phyloP scores from a whole-genome alignment of 2,329 filamentous ascomycete genomes.

The Cladosporium velox region DNA sequence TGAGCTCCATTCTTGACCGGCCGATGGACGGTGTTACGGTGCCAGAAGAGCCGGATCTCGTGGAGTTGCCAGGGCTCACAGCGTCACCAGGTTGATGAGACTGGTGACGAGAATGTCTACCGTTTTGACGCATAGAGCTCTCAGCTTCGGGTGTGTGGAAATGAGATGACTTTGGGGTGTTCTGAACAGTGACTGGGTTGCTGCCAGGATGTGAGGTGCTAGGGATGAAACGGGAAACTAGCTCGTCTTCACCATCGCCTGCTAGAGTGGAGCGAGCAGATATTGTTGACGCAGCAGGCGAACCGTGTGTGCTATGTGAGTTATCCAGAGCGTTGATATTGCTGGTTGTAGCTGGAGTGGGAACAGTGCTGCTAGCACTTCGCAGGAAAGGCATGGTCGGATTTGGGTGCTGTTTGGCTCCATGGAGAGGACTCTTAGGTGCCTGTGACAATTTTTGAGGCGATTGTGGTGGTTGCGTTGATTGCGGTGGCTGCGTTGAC shows the following conservation, averaged over 20 bases:
- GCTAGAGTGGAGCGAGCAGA: conserved; percentile 31
- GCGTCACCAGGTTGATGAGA: conserved; percentile 25
- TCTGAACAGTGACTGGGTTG: conserved; percentile 32
- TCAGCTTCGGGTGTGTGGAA: conserved; percentile 36
- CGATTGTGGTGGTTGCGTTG: background rate
- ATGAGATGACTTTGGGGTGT: conserved; percentile 33
- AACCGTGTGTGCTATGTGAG: conserved; percentile 30
- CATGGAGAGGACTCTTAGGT: conserved; percentile 26
- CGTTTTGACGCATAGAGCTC: conserved; percentile 21
- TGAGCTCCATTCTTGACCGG: conserved; percentile 36
- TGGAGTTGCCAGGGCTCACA: conserved; percentile 34
- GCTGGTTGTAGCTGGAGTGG: conserved; percentile 36
- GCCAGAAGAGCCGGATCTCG: conserved; percentile 33
- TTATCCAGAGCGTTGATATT: conserved; percentile 36
- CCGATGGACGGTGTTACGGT: conserved; percentile 34
- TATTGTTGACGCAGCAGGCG: conserved; percentile 33
- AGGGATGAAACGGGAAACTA: conserved; percentile 38
- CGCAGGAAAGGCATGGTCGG: conserved; percentile 32
- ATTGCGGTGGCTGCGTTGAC: conserved; percentile 17
- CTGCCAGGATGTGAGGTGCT: conserved; percentile 36
- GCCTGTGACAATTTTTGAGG: conserved; percentile 12
- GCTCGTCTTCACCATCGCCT: conserved; percentile 30
- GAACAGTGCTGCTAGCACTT: conserved; percentile 28
- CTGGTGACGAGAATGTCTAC: conserved; percentile 2
- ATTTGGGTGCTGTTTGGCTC: conserved; percentile 31